Conservation (phyloP, 179 eudicot genomes). For the Carnegiea gigantea region DNA sequence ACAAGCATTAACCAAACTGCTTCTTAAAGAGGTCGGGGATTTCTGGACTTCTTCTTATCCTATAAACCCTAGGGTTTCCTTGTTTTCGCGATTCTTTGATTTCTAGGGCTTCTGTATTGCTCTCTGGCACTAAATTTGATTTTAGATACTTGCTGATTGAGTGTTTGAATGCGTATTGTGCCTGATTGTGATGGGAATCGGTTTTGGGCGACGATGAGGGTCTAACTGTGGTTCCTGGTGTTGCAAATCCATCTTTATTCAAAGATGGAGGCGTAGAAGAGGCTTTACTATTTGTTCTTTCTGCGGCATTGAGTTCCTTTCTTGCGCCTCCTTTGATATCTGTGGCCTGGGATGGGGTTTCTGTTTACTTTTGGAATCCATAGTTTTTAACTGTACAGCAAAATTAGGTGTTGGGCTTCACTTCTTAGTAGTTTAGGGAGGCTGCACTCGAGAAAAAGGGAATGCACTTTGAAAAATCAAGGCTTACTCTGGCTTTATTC, state of each 20-base stretch:
- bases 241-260: conserved; percentile 30
- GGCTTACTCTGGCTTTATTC: neutral
- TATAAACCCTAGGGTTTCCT: conserved; percentile 27
- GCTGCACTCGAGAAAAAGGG: neutral
- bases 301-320: conserved; percentile 8
- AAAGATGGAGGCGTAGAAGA: conserved; percentile 38
- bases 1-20: neutral
- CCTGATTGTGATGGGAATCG: conserved; percentile 1
- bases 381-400: conserved; percentile 24
- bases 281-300: neutral
- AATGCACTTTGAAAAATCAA: neutral
- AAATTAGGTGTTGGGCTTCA: neutral
- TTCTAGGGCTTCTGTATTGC: conserved; percentile 27
- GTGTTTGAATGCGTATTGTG: neutral
- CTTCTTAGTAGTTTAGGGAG: conserved; percentile 8
- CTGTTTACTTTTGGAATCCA: conserved; percentile 2
- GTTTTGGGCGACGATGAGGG: conserved; percentile 24
- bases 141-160: neutral
- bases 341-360: neutral
- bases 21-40: conserved; percentile 2
- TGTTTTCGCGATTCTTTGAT: conserved; percentile 5
- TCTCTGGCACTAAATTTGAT: neutral
- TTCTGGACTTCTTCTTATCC: conserved; percentile 13
- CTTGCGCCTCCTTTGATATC: conserved; percentile 4
- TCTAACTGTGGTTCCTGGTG: conserved; percentile 22